Percentiles rank a stretch among this genome's conserved stretches.
Conservation (phyloP, 208 protist species). For the Trichomonas tenax region DNA sequence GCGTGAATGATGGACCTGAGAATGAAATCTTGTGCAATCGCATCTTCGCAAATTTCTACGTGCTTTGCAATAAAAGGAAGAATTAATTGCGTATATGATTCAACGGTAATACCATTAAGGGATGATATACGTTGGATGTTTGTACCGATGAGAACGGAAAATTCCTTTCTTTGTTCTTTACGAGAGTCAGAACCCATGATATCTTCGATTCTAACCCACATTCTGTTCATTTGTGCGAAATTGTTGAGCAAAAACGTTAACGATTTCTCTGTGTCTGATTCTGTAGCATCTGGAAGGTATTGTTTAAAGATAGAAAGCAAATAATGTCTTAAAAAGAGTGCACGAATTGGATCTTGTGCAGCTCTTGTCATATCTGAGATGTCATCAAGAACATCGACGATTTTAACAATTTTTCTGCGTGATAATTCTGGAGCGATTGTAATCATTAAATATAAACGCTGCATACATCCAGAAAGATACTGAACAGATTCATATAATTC, state of each 20-base stretch:
- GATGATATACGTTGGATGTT: neutral
- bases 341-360: neutral
- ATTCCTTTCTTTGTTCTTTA: neutral
- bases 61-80: neutral
- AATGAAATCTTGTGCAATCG: neutral
- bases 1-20: neutral
- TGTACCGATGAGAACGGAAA: neutral
- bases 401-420: neutral
- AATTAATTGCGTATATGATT: neutral
- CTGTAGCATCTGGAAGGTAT: neutral
- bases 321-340: neutral
- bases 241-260: neutral
- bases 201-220: neutral
- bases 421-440: neutral
- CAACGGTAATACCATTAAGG: neutral
- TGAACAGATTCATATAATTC: neutral
- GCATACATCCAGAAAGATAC: neutral
- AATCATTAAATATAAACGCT: neutral
- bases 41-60: slow-evolving; percentile 3
- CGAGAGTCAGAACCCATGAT: neutral
- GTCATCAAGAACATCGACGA: neutral
- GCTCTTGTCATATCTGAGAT: neutral
- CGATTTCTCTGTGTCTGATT: neutral
- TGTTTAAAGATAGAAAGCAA: neutral
- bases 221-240: neutral